Conservation (phyloP, 202 grass and related monocot genomes). For the Digitaria exilis region DNA sequence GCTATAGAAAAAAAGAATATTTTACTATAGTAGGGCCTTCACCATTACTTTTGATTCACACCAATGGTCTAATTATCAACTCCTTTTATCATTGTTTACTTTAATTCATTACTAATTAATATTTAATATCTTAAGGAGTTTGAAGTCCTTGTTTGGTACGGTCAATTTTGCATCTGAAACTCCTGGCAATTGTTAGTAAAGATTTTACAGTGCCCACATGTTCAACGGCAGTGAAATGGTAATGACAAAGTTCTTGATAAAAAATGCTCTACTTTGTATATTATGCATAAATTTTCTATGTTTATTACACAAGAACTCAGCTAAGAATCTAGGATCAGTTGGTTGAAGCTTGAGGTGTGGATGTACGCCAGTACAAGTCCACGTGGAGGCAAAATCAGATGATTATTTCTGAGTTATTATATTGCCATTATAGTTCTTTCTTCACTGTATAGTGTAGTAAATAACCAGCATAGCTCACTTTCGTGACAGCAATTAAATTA, state of each 20-base stretch:
- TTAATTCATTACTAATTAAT: background rate
- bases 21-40: background rate
- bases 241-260: background rate
- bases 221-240: slow-evolving; percentile 5
- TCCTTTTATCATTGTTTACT: background rate
- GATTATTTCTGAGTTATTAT: background rate
- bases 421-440: background rate
- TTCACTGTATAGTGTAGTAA: background rate
- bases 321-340: background rate
- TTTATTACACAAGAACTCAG: background rate
- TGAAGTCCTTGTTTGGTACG: background rate
- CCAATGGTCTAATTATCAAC: background rate
- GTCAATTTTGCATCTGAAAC: background rate
- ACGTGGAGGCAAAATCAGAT: background rate
- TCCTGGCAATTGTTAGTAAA: background rate
- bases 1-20: background rate
- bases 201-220: background rate
- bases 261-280: background rate
- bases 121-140: background rate
- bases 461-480: background rate
- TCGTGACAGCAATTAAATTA: background rate
- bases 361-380: background rate
- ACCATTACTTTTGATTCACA: slow-evolving; percentile 6
- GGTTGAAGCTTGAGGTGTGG: background rate
- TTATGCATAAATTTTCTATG: background rate